phyloP scores from a whole-genome alignment of 2,329 filamentous ascomycete species.

The Blastomyces parvus region DNA sequence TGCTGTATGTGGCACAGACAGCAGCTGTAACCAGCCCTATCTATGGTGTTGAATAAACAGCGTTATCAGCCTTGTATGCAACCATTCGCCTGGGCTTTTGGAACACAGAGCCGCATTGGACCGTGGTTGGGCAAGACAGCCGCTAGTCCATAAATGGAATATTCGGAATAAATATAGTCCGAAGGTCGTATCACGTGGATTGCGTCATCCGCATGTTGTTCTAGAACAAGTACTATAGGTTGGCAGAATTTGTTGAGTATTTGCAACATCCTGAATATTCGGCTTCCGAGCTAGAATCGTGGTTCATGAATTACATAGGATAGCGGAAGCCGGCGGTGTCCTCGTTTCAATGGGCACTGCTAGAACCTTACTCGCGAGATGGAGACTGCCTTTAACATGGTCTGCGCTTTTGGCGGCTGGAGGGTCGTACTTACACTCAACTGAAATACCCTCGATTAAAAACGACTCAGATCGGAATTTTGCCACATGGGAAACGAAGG shows the following conservation, averaged over 20 bases:
- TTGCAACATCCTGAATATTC: background rate
- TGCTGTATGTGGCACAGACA: background rate
- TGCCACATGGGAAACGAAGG: conserved; percentile 9
- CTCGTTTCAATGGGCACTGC: conserved; percentile 28
- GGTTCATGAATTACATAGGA: conserved; percentile 7
- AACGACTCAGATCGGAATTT: conserved; percentile 15
- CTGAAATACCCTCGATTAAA: conserved; percentile 8
- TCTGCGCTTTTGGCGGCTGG: conserved; percentile 23
- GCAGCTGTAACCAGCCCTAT: background rate
- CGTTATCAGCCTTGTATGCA: background rate
- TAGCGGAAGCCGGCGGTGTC: conserved; percentile 16
- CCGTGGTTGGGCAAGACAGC: background rate
- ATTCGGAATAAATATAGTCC: background rate
- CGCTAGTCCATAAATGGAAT: background rate
- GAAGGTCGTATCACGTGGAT: background rate
- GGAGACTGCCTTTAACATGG: conserved; percentile 29
- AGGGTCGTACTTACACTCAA: conserved; percentile 18
- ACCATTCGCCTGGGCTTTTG: background rate
- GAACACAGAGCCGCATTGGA: background rate
- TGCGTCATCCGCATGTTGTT: background rate
- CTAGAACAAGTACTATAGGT: background rate
- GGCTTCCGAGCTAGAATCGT: background rate
- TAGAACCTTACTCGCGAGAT: conserved; percentile 26
- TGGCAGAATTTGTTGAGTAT: background rate
- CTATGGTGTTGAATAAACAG: background rate